These are phyloP conservation scores for Naegleria fowleri DNA, from an alignment of 208 protist species.

Conservation along the genomic window DNA sequence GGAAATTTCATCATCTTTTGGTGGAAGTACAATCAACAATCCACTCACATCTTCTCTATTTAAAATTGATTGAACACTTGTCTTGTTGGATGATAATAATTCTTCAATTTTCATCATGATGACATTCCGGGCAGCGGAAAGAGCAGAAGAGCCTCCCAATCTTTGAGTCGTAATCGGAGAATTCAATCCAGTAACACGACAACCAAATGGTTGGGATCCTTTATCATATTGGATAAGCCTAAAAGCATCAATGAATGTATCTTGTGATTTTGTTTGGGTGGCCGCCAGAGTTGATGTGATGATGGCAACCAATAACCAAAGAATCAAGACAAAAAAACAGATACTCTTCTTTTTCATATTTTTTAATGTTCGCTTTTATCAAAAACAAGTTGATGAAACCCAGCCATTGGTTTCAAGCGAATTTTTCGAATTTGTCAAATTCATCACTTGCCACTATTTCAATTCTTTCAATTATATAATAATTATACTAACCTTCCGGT, in stretches of 20 bases:
- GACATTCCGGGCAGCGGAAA: not conserved
- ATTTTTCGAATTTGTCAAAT: too few species aligned
- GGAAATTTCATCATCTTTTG: not conserved
- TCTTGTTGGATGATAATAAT: not conserved
- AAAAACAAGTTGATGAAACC: too few species aligned
- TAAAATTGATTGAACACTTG: not conserved
- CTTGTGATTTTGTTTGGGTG: not conserved
- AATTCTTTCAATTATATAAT: too few species aligned
- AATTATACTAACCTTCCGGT: too few species aligned
- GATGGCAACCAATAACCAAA: not conserved
- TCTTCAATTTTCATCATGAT: not conserved
- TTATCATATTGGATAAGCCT: slow-evolving; percentile 9
- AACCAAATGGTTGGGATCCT: not conserved
- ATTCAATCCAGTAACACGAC: not conserved
- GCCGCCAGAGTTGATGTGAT: not conserved
- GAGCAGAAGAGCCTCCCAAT: not conserved
- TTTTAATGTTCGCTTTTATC: too few species aligned
- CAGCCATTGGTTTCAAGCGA: too few species aligned
- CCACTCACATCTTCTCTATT: not conserved
- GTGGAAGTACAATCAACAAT: slow-evolving; percentile 8
- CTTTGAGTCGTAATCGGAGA: not conserved
- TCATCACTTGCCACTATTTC: too few species aligned
- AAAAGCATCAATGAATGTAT: not conserved
- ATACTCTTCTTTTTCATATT: not conserved
- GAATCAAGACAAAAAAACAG: not conserved